phyloP scores from a whole-genome alignment of 1,284 basidiomycete species.

The Coniferiporia sulphurascens region DNA sequence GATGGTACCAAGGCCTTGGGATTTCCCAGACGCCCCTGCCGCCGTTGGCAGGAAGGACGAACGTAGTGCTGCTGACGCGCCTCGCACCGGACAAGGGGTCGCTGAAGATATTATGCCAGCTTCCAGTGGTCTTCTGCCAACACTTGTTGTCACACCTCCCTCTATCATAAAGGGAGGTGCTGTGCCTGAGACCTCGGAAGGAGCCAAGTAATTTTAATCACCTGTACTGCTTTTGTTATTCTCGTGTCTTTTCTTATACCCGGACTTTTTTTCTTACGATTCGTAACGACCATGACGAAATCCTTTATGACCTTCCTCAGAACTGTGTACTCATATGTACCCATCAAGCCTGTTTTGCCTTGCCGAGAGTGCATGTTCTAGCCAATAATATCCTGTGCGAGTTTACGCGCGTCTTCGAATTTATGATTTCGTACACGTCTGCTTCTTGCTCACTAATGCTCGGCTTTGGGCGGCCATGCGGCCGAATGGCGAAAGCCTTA shows the following conservation, averaged over 20 bases:
- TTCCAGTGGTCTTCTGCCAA: not conserved
- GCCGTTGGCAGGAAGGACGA: not conserved
- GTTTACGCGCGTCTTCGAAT: not conserved
- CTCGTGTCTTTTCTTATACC: not conserved
- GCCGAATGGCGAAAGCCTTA: not conserved
- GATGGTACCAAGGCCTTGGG: conserved; percentile 35
- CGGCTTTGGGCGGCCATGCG: not conserved
- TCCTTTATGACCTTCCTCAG: too few species aligned
- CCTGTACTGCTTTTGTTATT: not conserved
- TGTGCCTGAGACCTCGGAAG: not conserved
- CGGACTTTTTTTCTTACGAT: too few species aligned
- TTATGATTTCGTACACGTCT: not conserved
- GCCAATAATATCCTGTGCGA: not conserved
- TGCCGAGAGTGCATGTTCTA: too few species aligned
- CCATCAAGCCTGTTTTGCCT: too few species aligned
- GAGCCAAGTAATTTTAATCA: not conserved
- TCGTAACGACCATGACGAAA: too few species aligned
- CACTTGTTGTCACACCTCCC: conserved; percentile 13
- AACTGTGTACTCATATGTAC: too few species aligned
- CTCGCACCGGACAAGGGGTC: not conserved
- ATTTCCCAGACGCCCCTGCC: conserved; percentile 16
- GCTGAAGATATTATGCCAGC: conserved; percentile 2
- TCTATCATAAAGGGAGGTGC: conserved; percentile 4
- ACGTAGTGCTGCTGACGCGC: not conserved
- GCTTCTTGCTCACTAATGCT: not conserved